Percentiles rank a stretch among this genome's conserved stretches.
These are phyloP conservation scores for Agaricus bisporus DNA, from an alignment of 768 basidiomycete species.

Conservation along the genomic window DNA sequence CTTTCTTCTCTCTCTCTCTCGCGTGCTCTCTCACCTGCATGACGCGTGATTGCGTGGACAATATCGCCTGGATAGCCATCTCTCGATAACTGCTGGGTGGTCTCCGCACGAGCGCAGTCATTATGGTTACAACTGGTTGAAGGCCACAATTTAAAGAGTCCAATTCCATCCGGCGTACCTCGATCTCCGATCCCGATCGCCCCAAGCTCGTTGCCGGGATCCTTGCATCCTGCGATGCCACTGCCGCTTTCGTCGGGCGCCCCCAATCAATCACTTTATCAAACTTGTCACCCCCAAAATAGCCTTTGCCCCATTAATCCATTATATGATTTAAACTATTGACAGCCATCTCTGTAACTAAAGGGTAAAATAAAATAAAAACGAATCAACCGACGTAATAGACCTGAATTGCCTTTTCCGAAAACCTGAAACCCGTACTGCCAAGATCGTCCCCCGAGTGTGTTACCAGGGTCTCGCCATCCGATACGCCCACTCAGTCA, in stretches of 20 bases:
- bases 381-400: no score
- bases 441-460: background rate
- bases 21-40: no score
- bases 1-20: no score
- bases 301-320: background rate
- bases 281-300: conserved; percentile 1
- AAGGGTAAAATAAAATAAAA: background rate
- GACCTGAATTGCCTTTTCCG: no score
- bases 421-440: no score
- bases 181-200: conserved; percentile 1
- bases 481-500: no score
- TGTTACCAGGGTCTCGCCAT: background rate
- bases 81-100: background rate
- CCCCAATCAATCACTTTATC: conserved; percentile 5
- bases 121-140: no score
- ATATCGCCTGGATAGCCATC: background rate
- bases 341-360: background rate
- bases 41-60: no score
- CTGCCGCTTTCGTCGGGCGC: background rate
- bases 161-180: background rate
- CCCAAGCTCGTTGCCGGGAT: no score
- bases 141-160: no score
- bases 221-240: conserved; percentile 2
- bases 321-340: background rate
- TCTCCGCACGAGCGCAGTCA: no score